Percentiles rank a stretch among this genome's conserved stretches.
These are phyloP conservation scores for Stephania japonica DNA, from an alignment of 164 flowering plant species.

Conservation along the genomic window DNA sequence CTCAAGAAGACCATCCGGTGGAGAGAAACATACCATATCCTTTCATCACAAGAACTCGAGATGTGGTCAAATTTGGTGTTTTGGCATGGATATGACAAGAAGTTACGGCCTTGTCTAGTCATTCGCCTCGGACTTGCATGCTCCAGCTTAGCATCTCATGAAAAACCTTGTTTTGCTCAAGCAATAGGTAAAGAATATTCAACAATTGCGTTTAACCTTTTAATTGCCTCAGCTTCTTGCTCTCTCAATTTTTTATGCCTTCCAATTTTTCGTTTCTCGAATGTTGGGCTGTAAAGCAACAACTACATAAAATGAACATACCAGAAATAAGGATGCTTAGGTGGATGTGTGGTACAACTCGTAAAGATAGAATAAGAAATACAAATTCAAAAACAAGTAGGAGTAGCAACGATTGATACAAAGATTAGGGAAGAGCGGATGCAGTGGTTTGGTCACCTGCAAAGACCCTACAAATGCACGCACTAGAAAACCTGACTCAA, in stretches of 20 bases:
- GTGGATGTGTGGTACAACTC: too few species aligned
- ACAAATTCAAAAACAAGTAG: too few species aligned
- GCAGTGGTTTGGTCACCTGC: too few species aligned
- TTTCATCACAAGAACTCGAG: constrained; percentile 66
- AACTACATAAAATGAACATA: too few species aligned
- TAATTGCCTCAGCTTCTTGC: background rate
- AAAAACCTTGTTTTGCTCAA: constrained; percentile 73
- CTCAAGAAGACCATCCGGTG: constrained; percentile 79
- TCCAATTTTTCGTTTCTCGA: too few species aligned
- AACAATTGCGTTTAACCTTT: background rate
- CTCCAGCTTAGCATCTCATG: constrained; percentile 42
- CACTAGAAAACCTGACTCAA: too few species aligned
- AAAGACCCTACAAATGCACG: too few species aligned
- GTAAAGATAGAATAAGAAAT: too few species aligned
- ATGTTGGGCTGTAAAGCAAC: too few species aligned
- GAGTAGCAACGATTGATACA: too few species aligned
- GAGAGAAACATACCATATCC: constrained; percentile 78
- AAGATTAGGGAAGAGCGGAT: too few species aligned
- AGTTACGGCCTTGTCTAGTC: constrained; percentile 68
- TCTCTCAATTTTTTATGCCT: background rate
- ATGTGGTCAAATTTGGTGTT: constrained; percentile 72
- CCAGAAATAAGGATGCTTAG: too few species aligned
- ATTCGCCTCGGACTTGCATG: constrained; percentile 86
- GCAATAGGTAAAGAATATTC: constrained; percentile 61
- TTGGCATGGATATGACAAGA: constrained; percentile 86